Evolutionary conservation across 495 filamentous ascomycete genomes (phyloP).

Genomic region (Trichocladium uniseriatum): DNA sequence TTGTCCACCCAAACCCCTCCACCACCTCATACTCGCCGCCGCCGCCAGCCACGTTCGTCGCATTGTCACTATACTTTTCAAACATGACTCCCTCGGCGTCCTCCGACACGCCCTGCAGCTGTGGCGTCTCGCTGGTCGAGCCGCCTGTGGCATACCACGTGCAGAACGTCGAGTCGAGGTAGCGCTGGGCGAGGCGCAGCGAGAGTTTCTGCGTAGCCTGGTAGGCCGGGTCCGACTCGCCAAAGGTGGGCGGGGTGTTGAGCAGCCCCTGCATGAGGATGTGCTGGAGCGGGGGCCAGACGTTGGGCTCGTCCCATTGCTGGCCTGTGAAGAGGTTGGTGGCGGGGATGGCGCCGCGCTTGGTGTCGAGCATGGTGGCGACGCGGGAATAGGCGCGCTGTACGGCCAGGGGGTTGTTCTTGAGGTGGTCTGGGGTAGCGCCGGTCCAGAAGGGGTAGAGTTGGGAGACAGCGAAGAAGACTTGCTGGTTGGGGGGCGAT

Average conservation of each 20-base stretch:
- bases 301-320: slow-evolving; percentile 45
- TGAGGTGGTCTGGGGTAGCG: slow-evolving; percentile 35
- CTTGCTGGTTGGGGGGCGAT: slow-evolving; percentile 33
- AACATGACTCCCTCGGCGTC: slow-evolving; percentile 38
- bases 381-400: slow-evolving; percentile 32
- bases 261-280: slow-evolving; percentile 39
- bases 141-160: slow-evolving; percentile 44
- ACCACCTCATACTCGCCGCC: slow-evolving; percentile 45
- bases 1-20: slow-evolving; percentile 46
- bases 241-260: slow-evolving; percentile 39
- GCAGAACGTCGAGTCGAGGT: slow-evolving; percentile 43
- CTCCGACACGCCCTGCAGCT: slow-evolving; percentile 30
- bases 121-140: slow-evolving; percentile 33
- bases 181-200: slow-evolving; percentile 37
- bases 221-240: slow-evolving; percentile 34
- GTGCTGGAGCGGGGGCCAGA: slow-evolving; percentile 44
- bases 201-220: slow-evolving; percentile 31
- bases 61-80: slow-evolving; percentile 41
- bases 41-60: slow-evolving; percentile 39
- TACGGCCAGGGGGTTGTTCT: slow-evolving; percentile 39
- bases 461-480: slow-evolving; percentile 36
- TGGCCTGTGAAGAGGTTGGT: slow-evolving; percentile 39
- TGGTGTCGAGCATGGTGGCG: slow-evolving; percentile 25
- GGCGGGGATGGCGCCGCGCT: slow-evolving; percentile 35
- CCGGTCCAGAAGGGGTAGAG: slow-evolving; percentile 46